A percentile compares a stretch with the other conserved stretches of the same genome.
These are phyloP conservation scores for Flaveria trinervia DNA, from an alignment of 129 eudicot species.

Conservation along the genomic window DNA sequence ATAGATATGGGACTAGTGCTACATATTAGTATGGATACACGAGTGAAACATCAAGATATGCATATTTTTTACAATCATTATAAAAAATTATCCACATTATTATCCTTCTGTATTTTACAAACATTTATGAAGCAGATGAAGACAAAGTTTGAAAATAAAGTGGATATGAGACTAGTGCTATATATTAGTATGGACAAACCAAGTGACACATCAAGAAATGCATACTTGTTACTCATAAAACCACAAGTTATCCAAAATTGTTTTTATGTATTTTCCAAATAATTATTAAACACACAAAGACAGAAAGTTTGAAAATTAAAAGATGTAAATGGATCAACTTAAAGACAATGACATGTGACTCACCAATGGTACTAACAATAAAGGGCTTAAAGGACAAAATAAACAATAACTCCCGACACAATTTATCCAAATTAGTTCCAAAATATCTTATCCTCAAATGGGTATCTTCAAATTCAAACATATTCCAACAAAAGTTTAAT, in stretches of 20 bases:
- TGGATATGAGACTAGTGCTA: background rate
- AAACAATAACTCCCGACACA: conserved; percentile 33
- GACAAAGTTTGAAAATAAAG: background rate
- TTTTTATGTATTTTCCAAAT: background rate
- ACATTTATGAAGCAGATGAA: conserved; percentile 8
- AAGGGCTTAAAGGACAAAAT: conserved; percentile 36
- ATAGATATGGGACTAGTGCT: too few species aligned
- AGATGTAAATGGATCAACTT: conserved; percentile 31
- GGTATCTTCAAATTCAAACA: conserved; percentile 15
- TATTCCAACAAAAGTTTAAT: background rate
- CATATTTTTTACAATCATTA: background rate
- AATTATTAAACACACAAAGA: conserved; percentile 14
- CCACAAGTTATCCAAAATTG: background rate
- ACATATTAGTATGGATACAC: background rate
- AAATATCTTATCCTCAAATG: conserved; percentile 23
- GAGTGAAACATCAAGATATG: conserved; percentile 9
- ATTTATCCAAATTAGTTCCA: conserved; percentile 27
- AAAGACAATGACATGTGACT: conserved; percentile 46
- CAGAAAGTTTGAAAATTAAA: conserved; percentile 21
- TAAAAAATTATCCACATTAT: background rate
- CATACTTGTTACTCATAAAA: background rate
- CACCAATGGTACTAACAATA: conserved; percentile 39
- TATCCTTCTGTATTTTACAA: background rate
- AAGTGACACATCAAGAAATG: conserved; percentile 12
- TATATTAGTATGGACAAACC: background rate